phyloP scores from a whole-genome alignment of 2,329 filamentous ascomycete species.

The Orbilia quercus region DNA sequence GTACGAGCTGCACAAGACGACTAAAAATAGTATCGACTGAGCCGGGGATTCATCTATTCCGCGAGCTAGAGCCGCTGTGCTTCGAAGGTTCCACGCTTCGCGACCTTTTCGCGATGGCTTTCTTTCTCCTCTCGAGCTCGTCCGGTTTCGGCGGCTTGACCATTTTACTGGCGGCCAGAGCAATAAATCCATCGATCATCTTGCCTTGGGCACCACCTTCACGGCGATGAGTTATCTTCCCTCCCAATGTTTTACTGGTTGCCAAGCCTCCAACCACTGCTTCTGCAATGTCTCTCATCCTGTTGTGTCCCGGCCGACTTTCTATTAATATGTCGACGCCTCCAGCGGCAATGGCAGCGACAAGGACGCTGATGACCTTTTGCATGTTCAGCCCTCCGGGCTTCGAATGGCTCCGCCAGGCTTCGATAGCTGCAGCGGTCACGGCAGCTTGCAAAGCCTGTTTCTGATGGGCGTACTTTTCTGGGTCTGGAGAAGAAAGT shows the following conservation, averaged over 20 bases:
- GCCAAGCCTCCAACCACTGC: conserved; percentile 45
- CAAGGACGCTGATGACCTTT: conserved; percentile 44
- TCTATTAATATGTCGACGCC: conserved; percentile 49
- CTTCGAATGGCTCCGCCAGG: conserved; percentile 52
- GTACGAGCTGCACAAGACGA: no score
- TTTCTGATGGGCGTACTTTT: conserved; percentile 51
- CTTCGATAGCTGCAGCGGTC: conserved; percentile 51
- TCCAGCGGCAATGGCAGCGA: conserved; percentile 46
- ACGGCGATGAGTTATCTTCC: conserved; percentile 53
- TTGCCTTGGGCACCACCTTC: conserved; percentile 47
- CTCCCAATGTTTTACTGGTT: conserved; percentile 45
- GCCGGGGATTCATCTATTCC: conserved; percentile 14
- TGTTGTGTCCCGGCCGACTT: conserved; percentile 36
- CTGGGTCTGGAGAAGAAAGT: conserved; percentile 50
- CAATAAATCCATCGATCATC: conserved; percentile 55
- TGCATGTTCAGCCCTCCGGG: conserved; percentile 48
- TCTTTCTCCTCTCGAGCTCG: conserved; percentile 44
- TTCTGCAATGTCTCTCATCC: conserved; percentile 49
- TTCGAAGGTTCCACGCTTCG: conserved; percentile 36
- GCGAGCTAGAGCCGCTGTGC: conserved; percentile 19
- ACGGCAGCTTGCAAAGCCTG: conserved; percentile 52
- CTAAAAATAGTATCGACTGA: conserved; percentile 4
- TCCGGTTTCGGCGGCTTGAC: conserved; percentile 49
- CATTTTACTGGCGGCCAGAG: conserved; percentile 53
- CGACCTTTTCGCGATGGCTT: conserved; percentile 28